phyloP scores from a whole-genome alignment of 2,329 filamentous ascomycete genomes.

The Hymenoscyphus fraxineus region DNA sequence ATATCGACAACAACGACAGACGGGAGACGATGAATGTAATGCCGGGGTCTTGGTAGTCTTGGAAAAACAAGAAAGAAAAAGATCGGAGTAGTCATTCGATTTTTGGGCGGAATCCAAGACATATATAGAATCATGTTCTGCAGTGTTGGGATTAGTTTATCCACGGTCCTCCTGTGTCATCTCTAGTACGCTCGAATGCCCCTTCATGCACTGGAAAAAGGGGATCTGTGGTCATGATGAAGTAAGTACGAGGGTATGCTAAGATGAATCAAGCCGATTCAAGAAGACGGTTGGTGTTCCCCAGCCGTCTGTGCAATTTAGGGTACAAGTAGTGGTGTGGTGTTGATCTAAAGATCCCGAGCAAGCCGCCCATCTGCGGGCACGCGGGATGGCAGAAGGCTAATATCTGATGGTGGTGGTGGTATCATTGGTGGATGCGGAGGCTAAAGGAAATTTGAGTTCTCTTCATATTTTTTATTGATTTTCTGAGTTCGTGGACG shows the following conservation, averaged over 20 bases:
- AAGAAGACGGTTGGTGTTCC: conserved; percentile 1
- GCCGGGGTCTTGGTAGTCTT: not conserved
- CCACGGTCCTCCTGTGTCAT: not conserved
- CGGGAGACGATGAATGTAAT: not conserved
- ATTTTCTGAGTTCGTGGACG: not conserved
- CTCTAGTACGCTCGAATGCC: not conserved
- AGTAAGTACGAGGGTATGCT: too few relatives aligned
- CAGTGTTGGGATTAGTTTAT: not conserved
- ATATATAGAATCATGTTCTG: not conserved
- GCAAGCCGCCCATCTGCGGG: not conserved
- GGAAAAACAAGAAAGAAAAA: not conserved
- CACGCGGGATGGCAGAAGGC: not conserved
- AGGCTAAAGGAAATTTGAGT: not conserved
- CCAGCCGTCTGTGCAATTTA: not conserved
- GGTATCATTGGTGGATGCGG: not conserved
- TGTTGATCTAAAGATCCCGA: conserved; percentile 2
- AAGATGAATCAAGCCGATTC: not conserved
- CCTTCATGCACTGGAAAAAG: not conserved
- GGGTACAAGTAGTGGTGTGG: not conserved
- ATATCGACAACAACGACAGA: not conserved
- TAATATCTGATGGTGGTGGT: not conserved
- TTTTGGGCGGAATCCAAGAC: not conserved
- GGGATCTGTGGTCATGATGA: not conserved
- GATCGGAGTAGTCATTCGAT: not conserved
- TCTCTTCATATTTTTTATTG: not conserved